Percentiles rank a stretch among this genome's conserved stretches.
Conservation (phyloP, 768 basidiomycete species). For the Boletus reticuloceps region DNA sequence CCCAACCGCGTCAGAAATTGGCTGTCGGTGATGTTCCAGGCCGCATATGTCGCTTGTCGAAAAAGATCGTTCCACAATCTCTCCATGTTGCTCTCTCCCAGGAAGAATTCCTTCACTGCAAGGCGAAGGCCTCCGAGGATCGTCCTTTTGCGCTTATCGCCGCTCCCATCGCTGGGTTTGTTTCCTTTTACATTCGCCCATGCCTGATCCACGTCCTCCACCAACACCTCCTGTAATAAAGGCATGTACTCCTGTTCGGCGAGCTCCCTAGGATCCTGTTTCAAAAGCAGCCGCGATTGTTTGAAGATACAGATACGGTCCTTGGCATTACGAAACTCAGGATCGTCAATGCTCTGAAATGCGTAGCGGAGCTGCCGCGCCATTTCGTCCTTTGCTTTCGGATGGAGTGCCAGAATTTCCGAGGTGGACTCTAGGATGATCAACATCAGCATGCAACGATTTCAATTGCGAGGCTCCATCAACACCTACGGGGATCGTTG, state of each 20-base stretch:
- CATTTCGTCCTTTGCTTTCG: slow-evolving; percentile 7
- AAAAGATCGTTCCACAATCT: neutral
- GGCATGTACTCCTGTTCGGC: neutral
- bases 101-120: neutral
- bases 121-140: neutral
- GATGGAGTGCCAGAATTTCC: slow-evolving; percentile 2
- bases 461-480: neutral
- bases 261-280: neutral
- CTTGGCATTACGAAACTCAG: slow-evolving; percentile 14
- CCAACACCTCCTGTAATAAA: slow-evolving; percentile 2
- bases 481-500: slow-evolving; percentile 3
- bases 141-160: no score
- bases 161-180: no score
- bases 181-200: neutral
- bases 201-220: slow-evolving; percentile 1
- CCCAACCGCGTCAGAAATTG: neutral
- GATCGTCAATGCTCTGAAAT: slow-evolving; percentile 3
- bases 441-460: neutral
- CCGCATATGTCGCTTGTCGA: neutral
- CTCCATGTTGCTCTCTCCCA: neutral
- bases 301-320: slow-evolving; percentile 11
- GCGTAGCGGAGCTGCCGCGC: neutral
- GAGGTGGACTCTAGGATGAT: slow-evolving; percentile 9
- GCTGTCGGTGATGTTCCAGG: neutral
- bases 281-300: neutral